phyloP scores from a whole-genome alignment of 441 rosid species.

The Erodium trifolium region DNA sequence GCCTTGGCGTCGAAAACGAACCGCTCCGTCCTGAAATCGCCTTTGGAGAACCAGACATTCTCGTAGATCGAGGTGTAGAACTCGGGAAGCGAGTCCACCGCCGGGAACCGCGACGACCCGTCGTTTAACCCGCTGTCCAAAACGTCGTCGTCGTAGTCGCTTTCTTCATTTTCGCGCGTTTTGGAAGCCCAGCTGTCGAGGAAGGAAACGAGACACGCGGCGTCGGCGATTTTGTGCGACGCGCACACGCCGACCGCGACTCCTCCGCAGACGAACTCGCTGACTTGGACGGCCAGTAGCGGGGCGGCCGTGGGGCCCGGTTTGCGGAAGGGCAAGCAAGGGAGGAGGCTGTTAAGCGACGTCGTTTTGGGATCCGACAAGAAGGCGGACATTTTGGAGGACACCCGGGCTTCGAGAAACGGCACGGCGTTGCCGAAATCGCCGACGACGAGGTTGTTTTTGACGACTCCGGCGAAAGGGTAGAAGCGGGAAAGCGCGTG shows the following conservation, averaged over 20 bases:
- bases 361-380: background rate
- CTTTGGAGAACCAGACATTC: background rate
- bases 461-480: background rate
- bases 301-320: background rate
- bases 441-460: background rate
- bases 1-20: background rate
- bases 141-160: background rate
- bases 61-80: background rate
- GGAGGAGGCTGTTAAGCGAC: background rate
- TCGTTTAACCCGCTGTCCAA: background rate
- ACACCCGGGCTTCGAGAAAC: background rate
- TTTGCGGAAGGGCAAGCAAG: background rate
- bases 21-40: background rate
- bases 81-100: background rate
- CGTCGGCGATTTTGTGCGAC: slow-evolving; percentile 13
- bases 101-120: background rate
- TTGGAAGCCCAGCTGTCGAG: slow-evolving; percentile 14
- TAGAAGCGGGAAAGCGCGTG: background rate
- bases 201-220: background rate
- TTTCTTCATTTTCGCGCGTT: background rate
- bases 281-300: background rate
- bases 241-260: slow-evolving; percentile 9
- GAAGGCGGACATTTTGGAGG: background rate
- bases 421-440: background rate
- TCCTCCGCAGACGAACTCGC: slow-evolving; percentile 4